phyloP scores from a whole-genome alignment of 2,329 filamentous ascomycete genomes.

The Shiraia sp. region DNA sequence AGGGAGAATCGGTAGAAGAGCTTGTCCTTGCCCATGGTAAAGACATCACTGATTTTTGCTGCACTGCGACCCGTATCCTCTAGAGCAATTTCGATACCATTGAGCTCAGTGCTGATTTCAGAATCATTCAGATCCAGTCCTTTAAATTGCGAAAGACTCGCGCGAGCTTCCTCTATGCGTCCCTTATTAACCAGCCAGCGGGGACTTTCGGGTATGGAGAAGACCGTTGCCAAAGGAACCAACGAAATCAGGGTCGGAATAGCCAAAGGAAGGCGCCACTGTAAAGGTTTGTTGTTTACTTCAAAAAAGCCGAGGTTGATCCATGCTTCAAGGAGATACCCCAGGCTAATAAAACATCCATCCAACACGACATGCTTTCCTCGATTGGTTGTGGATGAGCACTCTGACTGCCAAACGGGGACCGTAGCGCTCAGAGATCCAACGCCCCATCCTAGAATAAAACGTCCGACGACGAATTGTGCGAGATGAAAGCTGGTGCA shows the following conservation, averaged over 20 bases:
- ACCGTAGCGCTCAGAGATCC: constrained; percentile 51
- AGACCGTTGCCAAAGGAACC: constrained; percentile 59
- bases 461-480: constrained; percentile 53
- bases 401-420: constrained; percentile 53
- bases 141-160: constrained; percentile 46
- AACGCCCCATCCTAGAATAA: constrained; percentile 51
- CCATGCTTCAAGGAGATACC: constrained; percentile 53
- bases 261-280: constrained; percentile 70
- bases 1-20: constrained; percentile 65
- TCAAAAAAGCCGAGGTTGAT: constrained; percentile 62
- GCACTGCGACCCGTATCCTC: constrained; percentile 58
- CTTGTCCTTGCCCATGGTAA: constrained; percentile 62
- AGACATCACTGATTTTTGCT: constrained; percentile 61
- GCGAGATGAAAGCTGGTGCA: constrained; percentile 50
- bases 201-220: constrained; percentile 73
- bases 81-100: constrained; percentile 60
- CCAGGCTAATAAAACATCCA: constrained; percentile 52
- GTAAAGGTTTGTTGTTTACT: constrained; percentile 59
- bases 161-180: constrained; percentile 66
- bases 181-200: constrained; percentile 70
- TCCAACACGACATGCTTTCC: constrained; percentile 49
- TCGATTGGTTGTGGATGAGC: constrained; percentile 44
- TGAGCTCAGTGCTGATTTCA: constrained; percentile 66
- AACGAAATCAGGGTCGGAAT: constrained; percentile 63
- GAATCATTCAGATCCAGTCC: constrained; percentile 45